Evolutionary conservation across 2,329 filamentous ascomycete genomes (phyloP).

Genomic region (Calonectria multiphialidica): DNA sequence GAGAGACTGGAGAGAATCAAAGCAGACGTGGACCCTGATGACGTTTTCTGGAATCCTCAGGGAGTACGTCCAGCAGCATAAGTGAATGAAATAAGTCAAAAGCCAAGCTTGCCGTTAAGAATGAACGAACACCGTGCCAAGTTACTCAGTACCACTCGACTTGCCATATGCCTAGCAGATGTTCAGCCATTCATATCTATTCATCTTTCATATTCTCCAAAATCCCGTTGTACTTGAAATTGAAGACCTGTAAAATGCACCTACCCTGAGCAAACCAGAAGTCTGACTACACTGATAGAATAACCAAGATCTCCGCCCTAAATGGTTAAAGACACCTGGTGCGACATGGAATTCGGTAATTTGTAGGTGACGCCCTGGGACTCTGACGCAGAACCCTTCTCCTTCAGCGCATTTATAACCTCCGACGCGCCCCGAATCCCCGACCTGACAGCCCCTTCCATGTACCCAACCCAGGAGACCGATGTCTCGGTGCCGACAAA

Average conservation of each 20-base stretch:
- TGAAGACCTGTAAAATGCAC: too few species aligned
- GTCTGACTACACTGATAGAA: too few species aligned
- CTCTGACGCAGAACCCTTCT: neutral
- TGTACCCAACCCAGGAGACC: slow-evolving; percentile 42
- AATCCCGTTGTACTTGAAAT: too few species aligned
- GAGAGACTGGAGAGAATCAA: slow-evolving; percentile 49
- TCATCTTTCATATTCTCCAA: too few species aligned
- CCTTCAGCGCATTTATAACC: slow-evolving; percentile 24
- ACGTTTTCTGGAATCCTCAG: slow-evolving; percentile 56
- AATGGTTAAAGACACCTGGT: neutral
- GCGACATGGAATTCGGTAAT: neutral
- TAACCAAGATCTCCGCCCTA: neutral
- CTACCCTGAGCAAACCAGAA: too few species aligned
- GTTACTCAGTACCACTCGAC: too few species aligned
- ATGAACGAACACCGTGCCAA: too few species aligned
- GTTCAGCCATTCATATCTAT: too few species aligned
- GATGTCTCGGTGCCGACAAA: slow-evolving; percentile 42
- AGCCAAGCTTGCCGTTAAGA: neutral
- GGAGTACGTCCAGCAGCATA: slow-evolving; percentile 29
- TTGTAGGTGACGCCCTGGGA: neutral
- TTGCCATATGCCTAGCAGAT: too few species aligned
- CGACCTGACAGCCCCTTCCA: slow-evolving; percentile 41
- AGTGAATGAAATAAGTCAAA: too few species aligned
- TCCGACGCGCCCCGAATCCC: slow-evolving; percentile 34
- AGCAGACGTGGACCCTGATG: slow-evolving; percentile 48